Conservation (phyloP, 495 filamentous ascomycete genomes). For the Neurospora sp. region DNA sequence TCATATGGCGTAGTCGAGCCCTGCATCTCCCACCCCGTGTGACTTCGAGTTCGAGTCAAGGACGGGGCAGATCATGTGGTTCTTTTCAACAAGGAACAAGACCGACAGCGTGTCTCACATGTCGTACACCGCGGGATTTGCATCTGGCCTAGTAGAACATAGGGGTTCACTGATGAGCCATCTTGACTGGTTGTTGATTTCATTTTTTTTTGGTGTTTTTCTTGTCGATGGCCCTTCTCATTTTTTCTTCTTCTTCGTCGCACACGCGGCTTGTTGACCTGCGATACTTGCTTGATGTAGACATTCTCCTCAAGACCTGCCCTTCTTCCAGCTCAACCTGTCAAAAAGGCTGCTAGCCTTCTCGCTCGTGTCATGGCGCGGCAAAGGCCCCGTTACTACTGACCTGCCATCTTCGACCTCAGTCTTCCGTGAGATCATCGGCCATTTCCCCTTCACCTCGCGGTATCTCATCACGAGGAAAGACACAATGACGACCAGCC, state of each 20-base stretch:
- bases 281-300: background rate
- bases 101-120: background rate
- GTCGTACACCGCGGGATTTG: background rate
- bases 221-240: background rate
- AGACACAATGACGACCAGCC: slow-evolving; percentile 53
- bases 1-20: background rate
- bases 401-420: background rate
- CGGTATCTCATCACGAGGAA: slow-evolving; percentile 55
- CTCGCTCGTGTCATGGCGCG: background rate
- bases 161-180: background rate
- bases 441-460: slow-evolving; percentile 58
- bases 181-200: background rate
- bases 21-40: background rate
- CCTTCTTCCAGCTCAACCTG: background rate
- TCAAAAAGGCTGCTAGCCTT: background rate
- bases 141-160: background rate
- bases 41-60: background rate
- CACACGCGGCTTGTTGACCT: background rate
- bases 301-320: background rate
- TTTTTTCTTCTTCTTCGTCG: background rate
- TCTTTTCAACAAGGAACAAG: background rate
- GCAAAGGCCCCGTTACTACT: background rate
- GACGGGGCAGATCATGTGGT: background rate
- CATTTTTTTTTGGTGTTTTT: too few relatives aligned
- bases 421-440: slow-evolving; percentile 39